These are phyloP conservation scores for Gyromitra esculenta DNA, from an alignment of 2,329 filamentous ascomycete genomes.

Conservation along the genomic window DNA sequence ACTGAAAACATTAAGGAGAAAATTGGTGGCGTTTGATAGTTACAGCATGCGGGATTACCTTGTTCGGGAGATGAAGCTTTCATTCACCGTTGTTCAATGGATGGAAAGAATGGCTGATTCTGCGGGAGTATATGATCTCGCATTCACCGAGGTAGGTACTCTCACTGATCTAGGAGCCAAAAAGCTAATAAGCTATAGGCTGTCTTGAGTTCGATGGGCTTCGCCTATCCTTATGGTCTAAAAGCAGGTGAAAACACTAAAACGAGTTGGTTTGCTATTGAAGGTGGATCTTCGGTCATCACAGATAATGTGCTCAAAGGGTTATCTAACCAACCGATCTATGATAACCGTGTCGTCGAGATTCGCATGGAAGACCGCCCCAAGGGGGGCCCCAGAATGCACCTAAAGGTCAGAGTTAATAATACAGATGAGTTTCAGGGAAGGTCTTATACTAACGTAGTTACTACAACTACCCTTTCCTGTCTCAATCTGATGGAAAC, in stretches of 20 bases:
- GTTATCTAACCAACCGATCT: conserved; percentile 51
- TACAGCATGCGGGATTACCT: background rate
- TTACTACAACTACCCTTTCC: conserved; percentile 59
- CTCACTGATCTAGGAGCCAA: background rate
- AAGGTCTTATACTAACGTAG: conserved; percentile 58
- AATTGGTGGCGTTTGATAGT: conserved; percentile 6
- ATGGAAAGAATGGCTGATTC: conserved; percentile 31
- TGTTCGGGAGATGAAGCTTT: background rate
- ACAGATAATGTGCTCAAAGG: conserved; percentile 58
- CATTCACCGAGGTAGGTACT: conserved; percentile 11
- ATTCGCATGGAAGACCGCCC: conserved; percentile 37
- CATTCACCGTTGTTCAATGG: conserved; percentile 23
- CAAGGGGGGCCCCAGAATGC: conserved; percentile 19
- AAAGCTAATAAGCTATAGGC: background rate
- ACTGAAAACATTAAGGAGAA: too few relatives aligned
- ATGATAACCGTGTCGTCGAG: conserved; percentile 53
- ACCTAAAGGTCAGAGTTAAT: conserved; percentile 53
- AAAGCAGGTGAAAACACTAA: conserved; percentile 56
- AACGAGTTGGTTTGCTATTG: conserved; percentile 47
- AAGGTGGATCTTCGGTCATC: conserved; percentile 59
- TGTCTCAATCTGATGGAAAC: conserved; percentile 59
- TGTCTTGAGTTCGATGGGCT: conserved; percentile 16
- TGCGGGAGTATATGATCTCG: conserved; percentile 6
- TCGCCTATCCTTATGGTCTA: conserved; percentile 21
- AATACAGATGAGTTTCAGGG: conserved; percentile 27